Base-by-base conservation (phyloP, 495 filamentous ascomycete species). In the Hypoxylon intermedium region DNA sequence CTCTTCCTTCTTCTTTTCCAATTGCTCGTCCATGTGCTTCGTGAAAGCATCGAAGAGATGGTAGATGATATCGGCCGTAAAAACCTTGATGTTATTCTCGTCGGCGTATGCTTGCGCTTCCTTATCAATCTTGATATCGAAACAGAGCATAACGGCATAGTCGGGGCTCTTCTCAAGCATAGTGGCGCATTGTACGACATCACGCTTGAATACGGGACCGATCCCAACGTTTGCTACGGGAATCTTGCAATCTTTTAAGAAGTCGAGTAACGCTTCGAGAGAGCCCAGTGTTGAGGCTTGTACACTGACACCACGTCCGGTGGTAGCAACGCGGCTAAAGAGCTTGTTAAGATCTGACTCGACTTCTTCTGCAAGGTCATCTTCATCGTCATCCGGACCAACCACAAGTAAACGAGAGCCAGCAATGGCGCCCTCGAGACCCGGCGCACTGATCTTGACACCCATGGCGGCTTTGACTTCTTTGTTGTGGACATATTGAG, bases 91-190 rank as follows among this genome's bases (percentile, higher is more conserved):
- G 24, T 93, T 93, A 33, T 96, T 85, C 49, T 97, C 92, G 7
- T 96, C 90, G 34, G 95, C 95, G 65, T 98, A 97, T 11, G 82
- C 82, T 65, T 87, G 83, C 1, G 95, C 95, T 67, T 99, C 95
- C 74, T 96, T 97, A 75, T 99, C 95, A 18, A 99, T 89, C 79
- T 97, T 97, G 73, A 99, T 95, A 71, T 99, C 95, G 81, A 99
- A 99, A 73, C 95, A 98, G 15, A 99, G 87, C 95, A 99, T 99
- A 72, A 98, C 92, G 19, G 95, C 95, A 58, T 87, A 95, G 72
- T 99, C 94, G 66, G 91, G 92, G 38, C 87, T 85, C 76, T 97
- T 97, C 79, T 99, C 95, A 56, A 98, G 78, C 95, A 99, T 99
- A 49, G 88, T 89, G 63, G 91, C 93, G 34, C 89, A 91, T 74